Conservation (phyloP, 768 basidiomycete genomes). For the Trametes cingulata region DNA sequence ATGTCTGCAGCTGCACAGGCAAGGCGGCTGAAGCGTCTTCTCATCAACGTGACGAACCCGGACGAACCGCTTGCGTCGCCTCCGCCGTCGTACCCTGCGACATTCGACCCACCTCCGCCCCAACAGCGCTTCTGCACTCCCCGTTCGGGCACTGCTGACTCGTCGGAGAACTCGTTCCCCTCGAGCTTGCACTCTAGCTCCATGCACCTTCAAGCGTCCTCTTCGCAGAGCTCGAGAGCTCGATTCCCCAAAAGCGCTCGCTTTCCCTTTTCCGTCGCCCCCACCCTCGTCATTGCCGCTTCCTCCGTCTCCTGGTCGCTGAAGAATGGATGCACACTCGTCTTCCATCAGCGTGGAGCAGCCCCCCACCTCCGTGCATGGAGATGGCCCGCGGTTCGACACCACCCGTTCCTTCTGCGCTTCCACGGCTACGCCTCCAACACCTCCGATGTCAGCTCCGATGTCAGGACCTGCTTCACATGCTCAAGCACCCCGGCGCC, state of each 20-base stretch:
- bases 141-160: slow-evolving; percentile 7
- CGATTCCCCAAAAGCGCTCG: slow-evolving; percentile 17
- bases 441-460: too few species aligned
- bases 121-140: neutral
- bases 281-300: slow-evolving; percentile 16
- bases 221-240: slow-evolving; percentile 12
- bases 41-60: slow-evolving; percentile 15
- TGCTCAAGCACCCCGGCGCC: slow-evolving; percentile 2
- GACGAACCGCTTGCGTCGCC: slow-evolving; percentile 20
- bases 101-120: slow-evolving; percentile 9
- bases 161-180: slow-evolving; percentile 5
- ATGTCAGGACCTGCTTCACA: neutral
- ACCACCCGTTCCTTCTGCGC: slow-evolving; percentile 7
- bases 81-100: slow-evolving; percentile 15
- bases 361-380: slow-evolving; percentile 22
- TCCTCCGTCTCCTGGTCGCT: slow-evolving; percentile 13
- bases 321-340: slow-evolving; percentile 19
- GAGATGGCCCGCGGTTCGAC: slow-evolving; percentile 12
- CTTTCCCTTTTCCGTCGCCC: slow-evolving; percentile 20
- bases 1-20: slow-evolving; percentile 6
- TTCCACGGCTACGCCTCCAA: neutral
- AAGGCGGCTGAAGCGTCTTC: slow-evolving; percentile 16
- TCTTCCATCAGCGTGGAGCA: slow-evolving; percentile 23
- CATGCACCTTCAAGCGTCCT: slow-evolving; percentile 2
- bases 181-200: slow-evolving; percentile 9